Base-by-base conservation (phyloP, 345 rosid genomes). In the Geranium brycei region DNA sequence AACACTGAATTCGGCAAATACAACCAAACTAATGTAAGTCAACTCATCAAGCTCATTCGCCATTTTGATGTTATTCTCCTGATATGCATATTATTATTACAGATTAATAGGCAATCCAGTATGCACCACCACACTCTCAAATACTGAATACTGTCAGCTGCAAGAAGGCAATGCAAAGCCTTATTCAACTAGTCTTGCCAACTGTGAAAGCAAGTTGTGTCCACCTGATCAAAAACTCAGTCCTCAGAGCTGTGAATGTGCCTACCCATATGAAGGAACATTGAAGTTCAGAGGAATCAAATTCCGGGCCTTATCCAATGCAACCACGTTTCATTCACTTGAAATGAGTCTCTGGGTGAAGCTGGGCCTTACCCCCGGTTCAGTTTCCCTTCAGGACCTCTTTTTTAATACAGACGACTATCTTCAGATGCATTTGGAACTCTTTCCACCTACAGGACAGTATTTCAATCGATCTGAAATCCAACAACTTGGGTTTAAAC, bases 201-300 rank as follows among this genome's bases (percentile, higher is more conserved):
- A 84, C 66, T 93, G 99, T 63, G 87, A 84, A 69, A 76, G 77
- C 19, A 81, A 77, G 75, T 59, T 73, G 18, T 90, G 95, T 64
- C 84, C 84, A 14, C 40, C 23, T 13, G 88, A 88, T 68, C 90
- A 84, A 77, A 90, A 79, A 80, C 73, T 86, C 3, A 93, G 90
- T 72, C 99, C 99, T 76, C 97, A 88, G 70, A 90, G 91, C 67
- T 90, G 99, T 63, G 88, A 81, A 73, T 93, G 99, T 38, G 86
- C 87, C 17, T 83, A 83, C 72, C 99, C 99, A 55, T 90, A 77
- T 19, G 87, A 85, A 79, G 99, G 99, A 53, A 88, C 88, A 60
- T 59, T 93, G 56, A 87, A 83, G 74, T 93, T 90, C 78, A 71
- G 91, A 79, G 96, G 80, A 17, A 86, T 95, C 32, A 69, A 73